phyloP scores from a whole-genome alignment of 2,329 filamentous ascomycete genomes.

The Claviceps maximensis region DNA sequence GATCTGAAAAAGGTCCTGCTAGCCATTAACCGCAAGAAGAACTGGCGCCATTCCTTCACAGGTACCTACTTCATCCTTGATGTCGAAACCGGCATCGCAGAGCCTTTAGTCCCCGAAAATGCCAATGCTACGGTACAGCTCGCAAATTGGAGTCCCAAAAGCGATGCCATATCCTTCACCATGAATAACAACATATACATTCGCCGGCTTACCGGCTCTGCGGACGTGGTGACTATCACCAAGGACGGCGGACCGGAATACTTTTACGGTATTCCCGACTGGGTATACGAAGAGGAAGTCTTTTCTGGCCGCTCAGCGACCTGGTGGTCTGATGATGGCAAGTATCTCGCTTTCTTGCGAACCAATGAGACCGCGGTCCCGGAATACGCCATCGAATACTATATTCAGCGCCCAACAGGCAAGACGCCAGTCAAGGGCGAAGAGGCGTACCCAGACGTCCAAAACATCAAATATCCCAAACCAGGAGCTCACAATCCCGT shows the following conservation, averaged over 20 bases:
- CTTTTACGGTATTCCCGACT: constrained; percentile 94
- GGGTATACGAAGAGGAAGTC: constrained; percentile 69
- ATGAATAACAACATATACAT: constrained; percentile 83
- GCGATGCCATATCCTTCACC: constrained; percentile 81
- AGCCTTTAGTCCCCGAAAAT: constrained; percentile 63
- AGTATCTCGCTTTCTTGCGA: constrained; percentile 79
- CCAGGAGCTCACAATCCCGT: constrained; percentile 86
- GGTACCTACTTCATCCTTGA: constrained; percentile 87
- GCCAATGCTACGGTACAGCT: constrained; percentile 59
- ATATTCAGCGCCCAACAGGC: constrained; percentile 74
- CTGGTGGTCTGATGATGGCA: constrained; percentile 90
- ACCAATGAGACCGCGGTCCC: constrained; percentile 90
- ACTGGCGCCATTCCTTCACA: constrained; percentile 84
- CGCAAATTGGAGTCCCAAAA: constrained; percentile 78
- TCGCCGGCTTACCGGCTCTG: constrained; percentile 42
- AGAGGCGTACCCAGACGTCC: constrained; percentile 81
- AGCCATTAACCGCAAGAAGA: constrained; percentile 55
- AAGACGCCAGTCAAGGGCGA: constrained; percentile 51
- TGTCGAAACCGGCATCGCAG: constrained; percentile 62
- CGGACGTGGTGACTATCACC: constrained; percentile 59
- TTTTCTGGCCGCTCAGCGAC: constrained; percentile 69
- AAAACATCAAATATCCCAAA: constrained; percentile 94
- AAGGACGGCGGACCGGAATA: constrained; percentile 74
- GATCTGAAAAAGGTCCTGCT: constrained; percentile 79
- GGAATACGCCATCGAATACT: constrained; percentile 88